phyloP scores from a whole-genome alignment of 2,329 filamentous ascomycete genomes.

The Salinomyces thailandicus region DNA sequence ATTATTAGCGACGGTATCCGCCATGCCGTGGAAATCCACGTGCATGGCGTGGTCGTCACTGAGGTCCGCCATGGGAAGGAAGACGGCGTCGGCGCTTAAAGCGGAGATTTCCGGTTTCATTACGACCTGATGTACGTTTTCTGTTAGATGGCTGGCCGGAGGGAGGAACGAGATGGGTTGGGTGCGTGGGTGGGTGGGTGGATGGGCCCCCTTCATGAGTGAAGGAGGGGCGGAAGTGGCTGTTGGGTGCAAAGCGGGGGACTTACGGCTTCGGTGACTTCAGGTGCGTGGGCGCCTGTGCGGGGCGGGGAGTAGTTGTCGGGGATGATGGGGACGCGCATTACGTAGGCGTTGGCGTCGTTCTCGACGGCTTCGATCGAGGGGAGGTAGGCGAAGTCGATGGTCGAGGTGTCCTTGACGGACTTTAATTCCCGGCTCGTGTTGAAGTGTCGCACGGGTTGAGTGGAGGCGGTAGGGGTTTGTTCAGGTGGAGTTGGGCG shows the following conservation, averaged over 20 bases:
- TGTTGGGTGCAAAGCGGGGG: no score
- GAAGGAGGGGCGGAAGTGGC: no score
- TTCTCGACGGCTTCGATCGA: conserved; percentile 28
- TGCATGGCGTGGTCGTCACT: conserved; percentile 46
- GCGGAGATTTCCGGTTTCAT: conserved; percentile 50
- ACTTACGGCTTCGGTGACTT: conserved; percentile 17
- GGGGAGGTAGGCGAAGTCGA: conserved; percentile 54
- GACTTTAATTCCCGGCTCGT: conserved; percentile 48
- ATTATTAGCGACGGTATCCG: conserved; percentile 31
- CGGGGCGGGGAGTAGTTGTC: conserved; percentile 13
- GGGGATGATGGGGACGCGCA: conserved; percentile 24
- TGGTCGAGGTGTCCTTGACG: conserved; percentile 48
- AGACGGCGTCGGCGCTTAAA: conserved; percentile 38
- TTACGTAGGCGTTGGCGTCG: conserved; percentile 11
- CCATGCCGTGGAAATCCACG: conserved; percentile 47
- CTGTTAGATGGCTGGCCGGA: neutral
- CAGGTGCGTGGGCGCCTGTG: conserved; percentile 11
- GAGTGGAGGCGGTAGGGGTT: conserved; percentile 14
- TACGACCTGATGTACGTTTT: conserved; percentile 22
- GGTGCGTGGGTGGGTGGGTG: no score
- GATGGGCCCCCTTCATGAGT: no score
- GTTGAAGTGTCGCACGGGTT: conserved; percentile 47
- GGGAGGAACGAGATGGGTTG: neutral
- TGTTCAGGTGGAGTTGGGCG: conserved; percentile 25
- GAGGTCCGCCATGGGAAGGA: conserved; percentile 48